Base-by-base conservation (phyloP, 306 rosid genomes). In the Potentilla sterilis region DNA sequence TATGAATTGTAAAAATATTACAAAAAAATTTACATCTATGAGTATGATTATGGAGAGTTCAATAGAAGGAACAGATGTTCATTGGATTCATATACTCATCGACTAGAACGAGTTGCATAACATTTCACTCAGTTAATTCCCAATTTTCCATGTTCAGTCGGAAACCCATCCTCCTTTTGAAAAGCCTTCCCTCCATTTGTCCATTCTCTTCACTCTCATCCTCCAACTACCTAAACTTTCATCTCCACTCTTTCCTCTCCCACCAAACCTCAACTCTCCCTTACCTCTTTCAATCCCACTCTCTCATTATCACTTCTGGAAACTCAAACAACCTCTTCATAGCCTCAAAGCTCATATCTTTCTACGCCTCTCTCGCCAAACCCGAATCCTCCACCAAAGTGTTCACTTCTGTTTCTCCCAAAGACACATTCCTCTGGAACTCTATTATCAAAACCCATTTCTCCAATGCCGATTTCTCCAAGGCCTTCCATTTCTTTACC, bases 391-490 rank as follows among this genome's bases (percentile, higher is more conserved):
- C 88, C 71, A 59, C 92, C 54, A 67, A 67, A 70, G 77, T 89
- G 13, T 90, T 87, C 64, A 70, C n/a, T 48, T 83, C 83, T 3
- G 84, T 85, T 79, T 76, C 73, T 63, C 85, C 76, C 38, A 86
- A 84, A 73, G 95, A 89, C 42, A 75, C 63, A 57, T 90, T 93
- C 75, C 81, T 89, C 70, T 86, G 91, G 92, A 90, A 93, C 79
- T 93, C 98, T 52, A 72, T 90, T n/a, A 82, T 90, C 81, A 86
- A 89, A 80, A 81, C 93, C 77, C 89, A 87, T n/a, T 90, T 87
- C 80, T 87, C 90, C 24, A 86, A 83, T 75, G 88, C 83, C 40
- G 54, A 69, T 70, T 86, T 63, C 78, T 32, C 58, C 0, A 79
- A 76, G 7, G 80, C 89, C 72, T 85, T 85, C 76, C 32, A 69